Evolutionary conservation across 2,329 filamentous ascomycete genomes (phyloP).

Genomic region (Piedraia hortae): DNA sequence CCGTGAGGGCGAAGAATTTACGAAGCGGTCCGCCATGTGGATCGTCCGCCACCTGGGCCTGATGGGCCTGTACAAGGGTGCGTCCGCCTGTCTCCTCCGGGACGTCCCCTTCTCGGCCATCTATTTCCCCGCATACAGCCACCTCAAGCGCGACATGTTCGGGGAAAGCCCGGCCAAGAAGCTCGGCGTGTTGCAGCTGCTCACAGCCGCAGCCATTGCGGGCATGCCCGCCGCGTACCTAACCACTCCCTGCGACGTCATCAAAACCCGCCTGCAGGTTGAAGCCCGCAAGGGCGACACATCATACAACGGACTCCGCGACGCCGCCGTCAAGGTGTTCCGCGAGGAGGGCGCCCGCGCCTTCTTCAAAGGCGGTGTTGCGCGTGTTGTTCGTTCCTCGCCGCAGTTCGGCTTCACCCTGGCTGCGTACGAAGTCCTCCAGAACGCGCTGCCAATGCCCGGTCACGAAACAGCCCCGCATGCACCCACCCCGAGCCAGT

Average conservation of each 20-base stretch:
- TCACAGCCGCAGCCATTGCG: slow-evolving; percentile 73
- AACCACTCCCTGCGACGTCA: slow-evolving; percentile 91
- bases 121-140: slow-evolving; percentile 92
- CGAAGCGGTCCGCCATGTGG: slow-evolving; percentile 86
- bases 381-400: slow-evolving; percentile 78
- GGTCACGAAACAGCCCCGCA: slow-evolving; percentile 37
- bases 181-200: slow-evolving; percentile 66
- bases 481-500: no score
- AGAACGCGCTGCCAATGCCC: slow-evolving; percentile 54
- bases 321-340: slow-evolving; percentile 60
- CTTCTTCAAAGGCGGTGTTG: slow-evolving; percentile 96
- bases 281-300: slow-evolving; percentile 90
- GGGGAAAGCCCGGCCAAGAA: slow-evolving; percentile 71
- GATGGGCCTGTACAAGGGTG: slow-evolving; percentile 86
- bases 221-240: slow-evolving; percentile 41
- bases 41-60: slow-evolving; percentile 89
- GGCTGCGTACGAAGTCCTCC: slow-evolving; percentile 77
- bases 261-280: slow-evolving; percentile 95
- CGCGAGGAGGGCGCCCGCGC: slow-evolving; percentile 82
- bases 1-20: slow-evolving; percentile 50
- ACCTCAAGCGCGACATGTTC: slow-evolving; percentile 81
- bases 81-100: slow-evolving; percentile 73
- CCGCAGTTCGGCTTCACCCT: slow-evolving; percentile 97
- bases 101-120: slow-evolving; percentile 97
- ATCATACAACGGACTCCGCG: slow-evolving; percentile 59